Percentiles rank a stretch among this genome's conserved stretches.
Conservation (phyloP, 305 asterid genomes). For the Fraxinus sp. region DNA sequence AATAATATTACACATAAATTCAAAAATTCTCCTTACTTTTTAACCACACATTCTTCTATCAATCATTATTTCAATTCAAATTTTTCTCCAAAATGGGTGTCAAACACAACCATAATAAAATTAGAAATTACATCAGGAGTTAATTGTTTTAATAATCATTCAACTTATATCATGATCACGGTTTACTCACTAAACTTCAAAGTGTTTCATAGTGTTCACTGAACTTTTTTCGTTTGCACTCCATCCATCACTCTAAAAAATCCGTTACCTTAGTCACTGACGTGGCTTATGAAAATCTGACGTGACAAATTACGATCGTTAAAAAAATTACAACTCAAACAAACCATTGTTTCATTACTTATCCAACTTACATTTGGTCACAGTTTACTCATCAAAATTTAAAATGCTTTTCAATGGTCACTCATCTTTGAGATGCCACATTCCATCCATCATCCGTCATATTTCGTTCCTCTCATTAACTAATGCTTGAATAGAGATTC, state of each 20-base stretch:
- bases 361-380: neutral
- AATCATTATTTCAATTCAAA: too few species aligned
- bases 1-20: too few species aligned
- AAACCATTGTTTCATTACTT: neutral
- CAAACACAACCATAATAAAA: neutral
- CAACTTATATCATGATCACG: too few species aligned
- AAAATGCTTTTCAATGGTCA: neutral
- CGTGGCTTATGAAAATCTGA: neutral
- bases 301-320: neutral
- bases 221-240: neutral
- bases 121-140: neutral
- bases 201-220: neutral
- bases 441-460: neutral
- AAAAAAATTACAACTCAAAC: neutral
- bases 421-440: neutral
- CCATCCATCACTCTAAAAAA: neutral
- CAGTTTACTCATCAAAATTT: neutral
- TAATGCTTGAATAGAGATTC: neutral
- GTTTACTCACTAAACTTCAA: neutral
- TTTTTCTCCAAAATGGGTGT: too few species aligned
- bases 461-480: neutral
- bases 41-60: too few species aligned
- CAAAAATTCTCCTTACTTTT: too few species aligned
- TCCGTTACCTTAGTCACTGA: neutral
- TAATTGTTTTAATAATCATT: neutral